phyloP scores from a whole-genome alignment of 2,329 filamentous ascomycete species.

The Sporothrix pseudoabietina region DNA sequence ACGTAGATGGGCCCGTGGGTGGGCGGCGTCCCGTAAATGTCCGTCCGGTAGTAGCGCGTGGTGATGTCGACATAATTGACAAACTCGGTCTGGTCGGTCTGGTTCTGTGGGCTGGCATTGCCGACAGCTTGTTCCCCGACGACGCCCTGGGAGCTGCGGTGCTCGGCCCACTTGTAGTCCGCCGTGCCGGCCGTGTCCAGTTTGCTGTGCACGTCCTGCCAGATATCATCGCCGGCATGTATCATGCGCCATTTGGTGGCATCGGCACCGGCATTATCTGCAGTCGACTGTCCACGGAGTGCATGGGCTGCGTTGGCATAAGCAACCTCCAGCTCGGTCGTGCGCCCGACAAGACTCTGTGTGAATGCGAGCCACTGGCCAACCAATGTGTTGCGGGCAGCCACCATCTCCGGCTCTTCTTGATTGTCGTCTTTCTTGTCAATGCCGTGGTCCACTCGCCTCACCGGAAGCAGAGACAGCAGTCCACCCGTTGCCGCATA shows the following conservation, averaged over 20 bases:
- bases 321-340: slow-evolving; percentile 59
- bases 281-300: slow-evolving; percentile 51
- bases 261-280: slow-evolving; percentile 44
- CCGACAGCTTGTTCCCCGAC: slow-evolving; percentile 44
- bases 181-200: slow-evolving; percentile 48
- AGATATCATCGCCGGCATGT: slow-evolving; percentile 58
- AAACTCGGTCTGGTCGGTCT: slow-evolving; percentile 43
- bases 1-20: neutral
- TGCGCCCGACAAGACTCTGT: slow-evolving; percentile 56
- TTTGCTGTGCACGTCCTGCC: slow-evolving; percentile 49
- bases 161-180: slow-evolving; percentile 39
- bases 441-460: neutral
- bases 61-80: slow-evolving; percentile 49
- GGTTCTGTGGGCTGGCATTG: neutral
- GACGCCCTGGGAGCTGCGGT: slow-evolving; percentile 43
- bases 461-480: slow-evolving; percentile 55
- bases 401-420: slow-evolving; percentile 40
- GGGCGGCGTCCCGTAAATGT: slow-evolving; percentile 36
- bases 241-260: slow-evolving; percentile 52
- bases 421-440: neutral
- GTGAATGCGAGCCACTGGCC: slow-evolving; percentile 60
- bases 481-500: slow-evolving; percentile 58
- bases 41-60: slow-evolving; percentile 54
- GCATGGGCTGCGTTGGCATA: slow-evolving; percentile 56
- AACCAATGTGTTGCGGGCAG: slow-evolving; percentile 55